Evolutionary conservation across 495 filamentous ascomycete genomes (phyloP).

Genomic region (Gamarada debralockiae): DNA sequence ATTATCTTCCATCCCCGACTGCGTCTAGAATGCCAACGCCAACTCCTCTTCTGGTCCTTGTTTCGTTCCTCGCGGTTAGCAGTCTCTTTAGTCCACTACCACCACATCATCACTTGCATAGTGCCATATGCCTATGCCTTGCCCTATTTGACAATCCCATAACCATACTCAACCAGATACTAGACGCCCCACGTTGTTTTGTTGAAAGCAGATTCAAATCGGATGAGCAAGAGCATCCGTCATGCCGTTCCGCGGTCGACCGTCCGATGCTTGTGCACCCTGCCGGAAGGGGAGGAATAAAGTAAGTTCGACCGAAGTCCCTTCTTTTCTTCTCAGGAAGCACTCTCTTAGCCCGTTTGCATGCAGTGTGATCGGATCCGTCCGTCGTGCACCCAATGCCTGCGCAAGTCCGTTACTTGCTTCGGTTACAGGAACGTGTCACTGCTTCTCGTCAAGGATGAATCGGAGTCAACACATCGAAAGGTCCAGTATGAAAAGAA

Average conservation of each 20-base stretch:
- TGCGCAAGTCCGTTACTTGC: constrained; percentile 2
- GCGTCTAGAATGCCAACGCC: background rate
- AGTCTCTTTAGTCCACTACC: background rate
- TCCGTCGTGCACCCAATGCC: constrained; percentile 7
- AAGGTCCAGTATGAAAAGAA: constrained; percentile 10
- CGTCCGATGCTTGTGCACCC: constrained; percentile 5
- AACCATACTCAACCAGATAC: constrained; percentile 1
- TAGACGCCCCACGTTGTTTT: background rate
- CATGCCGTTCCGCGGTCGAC: constrained; percentile 6
- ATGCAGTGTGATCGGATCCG: constrained; percentile 6
- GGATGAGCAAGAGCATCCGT: background rate
- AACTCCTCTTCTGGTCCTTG: background rate
- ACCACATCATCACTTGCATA: background rate
- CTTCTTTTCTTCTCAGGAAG: background rate
- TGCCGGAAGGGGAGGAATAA: constrained; percentile 2
- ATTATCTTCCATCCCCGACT: background rate
- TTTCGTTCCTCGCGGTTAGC: constrained; percentile 1
- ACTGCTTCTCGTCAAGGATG: constrained; percentile 6
- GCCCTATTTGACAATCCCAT: background rate
- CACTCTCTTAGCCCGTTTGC: constrained; percentile 3
- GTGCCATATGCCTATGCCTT: background rate
- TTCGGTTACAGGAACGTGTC: constrained; percentile 7
- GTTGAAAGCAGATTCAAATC: background rate
- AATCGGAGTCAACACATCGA: constrained; percentile 6
- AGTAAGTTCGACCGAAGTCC: background rate